Conservation (phyloP, 1,284 basidiomycete genomes). For the Vanrija sp. region DNA sequence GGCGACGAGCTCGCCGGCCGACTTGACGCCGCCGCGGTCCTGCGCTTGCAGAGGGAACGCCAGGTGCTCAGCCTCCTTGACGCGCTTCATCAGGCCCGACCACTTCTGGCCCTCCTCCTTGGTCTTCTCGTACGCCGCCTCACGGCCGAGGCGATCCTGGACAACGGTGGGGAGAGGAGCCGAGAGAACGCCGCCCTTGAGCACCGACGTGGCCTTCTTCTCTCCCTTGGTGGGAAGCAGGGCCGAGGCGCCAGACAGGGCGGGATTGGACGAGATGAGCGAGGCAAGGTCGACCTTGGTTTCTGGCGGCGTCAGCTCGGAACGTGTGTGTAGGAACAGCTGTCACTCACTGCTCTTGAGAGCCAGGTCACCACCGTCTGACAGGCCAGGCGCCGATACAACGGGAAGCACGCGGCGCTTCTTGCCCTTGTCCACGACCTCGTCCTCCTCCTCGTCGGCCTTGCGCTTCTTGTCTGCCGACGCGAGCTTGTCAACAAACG, state of each 20-base stretch:
- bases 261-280: constrained; percentile 56
- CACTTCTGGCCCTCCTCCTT: constrained; percentile 91
- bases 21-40: constrained; percentile 46
- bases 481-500: constrained; percentile 68
- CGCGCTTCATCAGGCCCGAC: constrained; percentile 82
- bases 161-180: constrained; percentile 82
- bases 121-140: constrained; percentile 90
- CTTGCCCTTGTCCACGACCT: constrained; percentile 59
- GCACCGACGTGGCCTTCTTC: constrained; percentile 56
- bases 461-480: constrained; percentile 66
- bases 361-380: constrained; percentile 37
- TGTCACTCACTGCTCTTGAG: constrained; percentile 38
- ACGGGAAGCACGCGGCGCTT: constrained; percentile 48
- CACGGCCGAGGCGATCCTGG: constrained; percentile 85
- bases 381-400: constrained; percentile 36
- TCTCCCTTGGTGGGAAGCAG: constrained; percentile 33
- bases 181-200: constrained; percentile 62
- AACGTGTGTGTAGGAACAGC: background rate
- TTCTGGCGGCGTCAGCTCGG: constrained; percentile 26
- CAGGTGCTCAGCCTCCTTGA: constrained; percentile 86
- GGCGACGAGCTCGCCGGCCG: constrained; percentile 42
- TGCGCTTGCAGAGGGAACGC: constrained; percentile 88
- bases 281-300: constrained; percentile 51
- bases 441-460: constrained; percentile 59
- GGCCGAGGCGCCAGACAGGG: constrained; percentile 57